Percentiles rank a stretch among this genome's conserved stretches.
Conservation (phyloP, 75 land plant species). For the Cryptomeria japonica region DNA sequence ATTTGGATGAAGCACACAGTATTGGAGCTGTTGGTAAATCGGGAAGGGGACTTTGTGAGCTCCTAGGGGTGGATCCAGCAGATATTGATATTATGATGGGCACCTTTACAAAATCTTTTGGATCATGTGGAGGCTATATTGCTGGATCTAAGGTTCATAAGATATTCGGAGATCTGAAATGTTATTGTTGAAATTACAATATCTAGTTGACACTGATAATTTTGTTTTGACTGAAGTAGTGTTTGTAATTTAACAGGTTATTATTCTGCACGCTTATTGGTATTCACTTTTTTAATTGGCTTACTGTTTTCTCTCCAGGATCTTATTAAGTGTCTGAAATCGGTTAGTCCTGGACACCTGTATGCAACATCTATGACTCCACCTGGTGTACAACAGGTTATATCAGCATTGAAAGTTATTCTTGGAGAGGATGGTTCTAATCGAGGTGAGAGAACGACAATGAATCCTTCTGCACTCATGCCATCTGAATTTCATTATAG, state of each 20-base stretch:
- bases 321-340: conserved; percentile 74
- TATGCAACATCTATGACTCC: conserved; percentile 95
- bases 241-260: background rate
- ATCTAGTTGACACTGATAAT: background rate
- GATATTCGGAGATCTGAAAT: background rate
- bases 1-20: conserved; percentile 97
- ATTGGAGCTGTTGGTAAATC: conserved; percentile 96
- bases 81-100: conserved; percentile 99
- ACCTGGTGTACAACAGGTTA: conserved; percentile 90
- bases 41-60: conserved; percentile 96
- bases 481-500: background rate
- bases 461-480: too few species aligned
- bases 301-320: conserved; percentile 56
- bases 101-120: conserved; percentile 98
- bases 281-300: conserved; percentile 3
- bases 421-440: conserved; percentile 92
- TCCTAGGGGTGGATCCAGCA: conserved; percentile 86
- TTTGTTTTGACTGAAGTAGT: background rate
- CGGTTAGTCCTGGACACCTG: conserved; percentile 88
- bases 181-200: background rate
- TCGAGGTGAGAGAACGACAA: conserved; percentile 81
- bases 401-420: conserved; percentile 82
- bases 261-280: background rate
- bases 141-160: conserved; percentile 83
- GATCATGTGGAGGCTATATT: conserved; percentile 98